phyloP scores from a whole-genome alignment of 2,329 filamentous ascomycete genomes.

The Didymella sp. region DNA sequence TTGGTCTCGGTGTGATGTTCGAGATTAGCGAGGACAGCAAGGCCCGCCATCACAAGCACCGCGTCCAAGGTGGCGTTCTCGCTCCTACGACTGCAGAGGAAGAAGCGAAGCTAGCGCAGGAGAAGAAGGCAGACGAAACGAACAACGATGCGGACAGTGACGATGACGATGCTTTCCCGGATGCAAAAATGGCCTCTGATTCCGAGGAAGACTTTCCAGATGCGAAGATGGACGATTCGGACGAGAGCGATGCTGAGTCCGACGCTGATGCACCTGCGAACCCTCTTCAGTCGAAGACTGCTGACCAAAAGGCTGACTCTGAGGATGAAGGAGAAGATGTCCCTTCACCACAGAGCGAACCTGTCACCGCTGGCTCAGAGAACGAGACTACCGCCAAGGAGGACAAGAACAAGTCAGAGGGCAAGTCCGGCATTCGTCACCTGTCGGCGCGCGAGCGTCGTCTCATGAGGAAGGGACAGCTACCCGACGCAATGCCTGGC shows the following conservation, averaged over 20 bases:
- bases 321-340: constrained; percentile 32
- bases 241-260: constrained; percentile 49
- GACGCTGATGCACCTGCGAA: constrained; percentile 44
- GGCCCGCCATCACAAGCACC: constrained; percentile 77
- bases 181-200: constrained; percentile 48
- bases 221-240: constrained; percentile 45
- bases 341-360: constrained; percentile 19
- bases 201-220: constrained; percentile 57
- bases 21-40: constrained; percentile 89
- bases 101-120: constrained; percentile 25
- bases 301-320: constrained; percentile 22
- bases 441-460: constrained; percentile 51
- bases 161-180: constrained; percentile 56
- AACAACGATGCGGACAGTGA: constrained; percentile 42
- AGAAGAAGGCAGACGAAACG: constrained; percentile 25
- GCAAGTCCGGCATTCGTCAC: constrained; percentile 39
- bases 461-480: constrained; percentile 48
- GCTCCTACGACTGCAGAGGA: constrained; percentile 31
- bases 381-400: constrained; percentile 10
- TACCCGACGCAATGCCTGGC: constrained; percentile 22
- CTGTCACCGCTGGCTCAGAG: neutral
- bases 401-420: constrained; percentile 21
- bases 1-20: constrained; percentile 89
- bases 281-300: constrained; percentile 48
- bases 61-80: constrained; percentile 56